phyloP scores from a whole-genome alignment of 2,329 filamentous ascomycete genomes.

The Alternaria dauci region DNA sequence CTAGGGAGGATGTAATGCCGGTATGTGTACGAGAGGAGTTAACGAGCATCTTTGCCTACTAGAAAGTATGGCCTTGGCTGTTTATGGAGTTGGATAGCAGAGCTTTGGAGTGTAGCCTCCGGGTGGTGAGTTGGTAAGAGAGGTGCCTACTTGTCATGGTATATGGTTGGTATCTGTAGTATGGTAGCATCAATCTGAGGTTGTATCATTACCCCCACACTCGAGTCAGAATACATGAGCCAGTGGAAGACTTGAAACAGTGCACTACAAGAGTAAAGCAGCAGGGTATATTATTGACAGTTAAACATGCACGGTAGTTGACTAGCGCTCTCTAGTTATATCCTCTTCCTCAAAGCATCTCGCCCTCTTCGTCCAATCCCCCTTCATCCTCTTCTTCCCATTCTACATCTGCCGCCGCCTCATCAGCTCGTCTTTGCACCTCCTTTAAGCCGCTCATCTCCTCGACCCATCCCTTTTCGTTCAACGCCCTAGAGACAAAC shows the following conservation, averaged over 20 bases:
- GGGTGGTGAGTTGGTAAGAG: not conserved
- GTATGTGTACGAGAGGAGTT: not conserved
- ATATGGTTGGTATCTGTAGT: not conserved
- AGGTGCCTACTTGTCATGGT: not conserved
- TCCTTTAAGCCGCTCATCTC: slow-evolving; percentile 71
- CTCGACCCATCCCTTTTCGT: slow-evolving; percentile 79
- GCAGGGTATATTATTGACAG: not conserved
- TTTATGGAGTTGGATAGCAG: not conserved
- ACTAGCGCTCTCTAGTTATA: not conserved
- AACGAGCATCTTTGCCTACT: not conserved
- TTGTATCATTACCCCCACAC: not conserved
- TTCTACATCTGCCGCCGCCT: slow-evolving; percentile 62
- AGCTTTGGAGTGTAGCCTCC: not conserved
- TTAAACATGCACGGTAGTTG: not conserved
- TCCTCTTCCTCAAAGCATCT: slow-evolving; percentile 48
- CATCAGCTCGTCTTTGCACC: slow-evolving; percentile 65
- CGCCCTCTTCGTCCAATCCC: slow-evolving; percentile 66
- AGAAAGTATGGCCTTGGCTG: not conserved
- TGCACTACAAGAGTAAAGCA: not conserved
- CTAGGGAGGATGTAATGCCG: not conserved
- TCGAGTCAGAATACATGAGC: not conserved
- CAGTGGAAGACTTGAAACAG: not conserved
- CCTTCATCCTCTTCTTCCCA: slow-evolving; percentile 59
- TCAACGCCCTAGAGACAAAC: slow-evolving; percentile 77
- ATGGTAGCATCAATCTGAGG: not conserved